Base-by-base conservation (phyloP, 2,329 filamentous ascomycete genomes). In the Ophioceras dolichostomum region DNA sequence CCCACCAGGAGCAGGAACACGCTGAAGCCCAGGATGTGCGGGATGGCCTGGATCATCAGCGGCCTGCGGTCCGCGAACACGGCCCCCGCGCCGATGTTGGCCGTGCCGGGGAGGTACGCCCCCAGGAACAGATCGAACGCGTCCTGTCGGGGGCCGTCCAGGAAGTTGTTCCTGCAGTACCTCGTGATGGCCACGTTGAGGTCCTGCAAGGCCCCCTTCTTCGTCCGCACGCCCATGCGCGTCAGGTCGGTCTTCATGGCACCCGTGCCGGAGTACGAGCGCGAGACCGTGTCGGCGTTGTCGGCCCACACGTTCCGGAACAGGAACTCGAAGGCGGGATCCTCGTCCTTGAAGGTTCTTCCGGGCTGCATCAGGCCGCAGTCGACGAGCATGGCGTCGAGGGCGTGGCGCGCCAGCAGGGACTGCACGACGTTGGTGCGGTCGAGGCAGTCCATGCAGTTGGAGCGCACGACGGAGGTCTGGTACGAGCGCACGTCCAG, bases 271-370 rank as follows among this genome's bases (percentile, higher is more conserved):
- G 91, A 91, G 59, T 98, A 98, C 0, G 86, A 80, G 47, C 76
- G 81, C 14, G 88, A 94, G 24, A 98, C 88, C 18, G 93, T 82
- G 56, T 98, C 91, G 39, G 93, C 91, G 52, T 98, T 98, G 61
- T 98, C 91, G 21, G 91, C 91, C 91, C 91, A 98, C 13, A 96
- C 70, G 59, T 96, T 96, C 47, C 91, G 85, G 74, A 96, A 98
- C 41, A 96, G 65, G 49, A 82, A 69, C 58, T 95, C 88, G 55
- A 98, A 98, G 1, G 70, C 74, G 10, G 71, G 64, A 51, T 95
- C 86, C 49, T 87, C 83, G 40, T 70, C 65, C 30, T 79, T 77
- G 48, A 91, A 88, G 17, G 72, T 78, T 50, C 89, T 76, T 39
- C 87, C 87, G 19, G 76, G 73, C 37, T 73, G 61, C 49, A 96